Evolutionary conservation across 2,329 filamentous ascomycete species (phyloP), one percentile per base, ranked within the genome.

Genomic region (Colletotrichum somersetense): DNA sequence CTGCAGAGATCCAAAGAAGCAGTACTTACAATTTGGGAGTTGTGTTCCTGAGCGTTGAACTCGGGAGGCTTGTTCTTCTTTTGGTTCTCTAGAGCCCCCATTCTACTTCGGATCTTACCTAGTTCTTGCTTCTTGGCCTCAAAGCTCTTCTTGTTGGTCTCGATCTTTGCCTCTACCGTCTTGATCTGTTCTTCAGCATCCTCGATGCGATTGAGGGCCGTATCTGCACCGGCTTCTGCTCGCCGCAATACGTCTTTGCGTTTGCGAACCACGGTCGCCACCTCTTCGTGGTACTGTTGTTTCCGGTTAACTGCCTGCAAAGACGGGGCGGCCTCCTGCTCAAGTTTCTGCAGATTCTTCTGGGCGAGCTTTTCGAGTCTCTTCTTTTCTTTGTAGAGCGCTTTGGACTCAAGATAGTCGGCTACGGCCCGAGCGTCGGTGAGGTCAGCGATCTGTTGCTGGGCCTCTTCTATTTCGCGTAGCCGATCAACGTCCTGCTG

Each of bases 401-500:
- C 75, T 57, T 88, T 87, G 1, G 89, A 85, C 40, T 89, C 84
- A 42, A 85, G 85, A 77, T 93, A 96, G 73, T 88, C 84, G 26
- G 92, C 87, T 48, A 95, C 84, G 0, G 92, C 89, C 50, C 91
- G 88, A 35, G 89, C 88, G 46, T 88, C 88, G 74, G 92, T 86
- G 57, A 97, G 85, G 58, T 92, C 85, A 35, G 88, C 83, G 5
- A 96, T 86, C 68, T 88, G 89, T 64, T 88, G 83, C 77, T 92
- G 85, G 62, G 95, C 89, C 64, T 89, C 86, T 67, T 92, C 89
- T 69, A 95, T 89, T 79, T 98, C 92, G 61, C 90, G 89, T 77
- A 96, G 88, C 74, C 93, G 91, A 76, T 97, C 92, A 33, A 98
- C 95, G 77, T 98, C 95, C 12, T 89, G 91, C 77, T 93, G 90